Base-by-base conservation (phyloP, 805 yeast genomes). In the Pichia ethanolica region DNA sequence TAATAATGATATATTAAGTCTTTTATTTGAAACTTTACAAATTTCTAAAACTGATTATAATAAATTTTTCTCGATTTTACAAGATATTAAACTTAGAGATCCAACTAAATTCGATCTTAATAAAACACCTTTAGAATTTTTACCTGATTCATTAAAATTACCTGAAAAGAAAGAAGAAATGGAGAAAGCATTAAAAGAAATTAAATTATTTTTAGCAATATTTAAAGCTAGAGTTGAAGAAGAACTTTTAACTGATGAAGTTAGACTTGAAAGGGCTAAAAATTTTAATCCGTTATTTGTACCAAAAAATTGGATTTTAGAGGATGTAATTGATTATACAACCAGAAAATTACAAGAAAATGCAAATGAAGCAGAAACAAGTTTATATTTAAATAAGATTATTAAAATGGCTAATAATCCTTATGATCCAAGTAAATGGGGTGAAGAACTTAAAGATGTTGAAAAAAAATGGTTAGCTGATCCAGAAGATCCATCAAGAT, bases 301-400 rank as follows among this genome's bases (percentile, higher is more conserved):
- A 6, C 93, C 96, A 25, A 74, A 91, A 52, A 86, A 82, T 54
- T 88, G 95, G 89, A 82, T 90, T 46, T 71, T 93, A 47, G 88
- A 89, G 47, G 90, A 89, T 53, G 96, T 89, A 0, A 82, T 87
- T 42, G 73, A 77, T 32, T 67, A 70, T 42, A 73, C 82, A 0
- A 48, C 52, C 4, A 49, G 41, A n/a, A 44, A 49, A 28, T n/a
- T 51, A 5, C 25, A 40, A 10, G 43, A 32, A 13, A 27, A 43
- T 30, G 71, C 74, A 36, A 86, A 80, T 2, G 69, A 74, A 32
- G 71, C 76, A 35, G 69, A 68, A n/a, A 82, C 81, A 60, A 59
- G 72, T 11, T 68, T 71, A 0, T 68, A 77, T 39, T 69, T 89
- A 52, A 60, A 78, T 33, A 86, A 86, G 56, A 70, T 89, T 11